Conservation (phyloP, 345 rosid species). For the Ceriops zippeliana region DNA sequence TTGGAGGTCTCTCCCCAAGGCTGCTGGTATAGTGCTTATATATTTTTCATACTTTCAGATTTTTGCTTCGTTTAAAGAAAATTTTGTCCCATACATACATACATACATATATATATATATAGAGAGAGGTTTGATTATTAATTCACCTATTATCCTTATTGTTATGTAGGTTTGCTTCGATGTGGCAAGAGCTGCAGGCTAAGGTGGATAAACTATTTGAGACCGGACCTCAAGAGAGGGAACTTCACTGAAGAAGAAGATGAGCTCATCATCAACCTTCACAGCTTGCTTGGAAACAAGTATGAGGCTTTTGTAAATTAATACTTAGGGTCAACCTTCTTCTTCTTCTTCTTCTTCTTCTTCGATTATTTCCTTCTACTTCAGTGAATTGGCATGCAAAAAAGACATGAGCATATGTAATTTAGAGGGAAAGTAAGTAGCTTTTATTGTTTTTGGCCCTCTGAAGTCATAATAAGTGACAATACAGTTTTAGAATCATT, state of each 20-base stretch:
- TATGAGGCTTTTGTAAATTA: conserved; percentile 11
- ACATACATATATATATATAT: no score
- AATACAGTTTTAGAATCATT: no score
- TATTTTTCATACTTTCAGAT: no score
- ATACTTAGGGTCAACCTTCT: not conserved
- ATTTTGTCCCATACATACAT: no score
- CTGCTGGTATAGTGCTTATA: conserved; percentile 35
- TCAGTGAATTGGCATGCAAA: not conserved
- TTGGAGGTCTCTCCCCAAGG: conserved; percentile 59
- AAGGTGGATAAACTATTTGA: conserved; percentile 66
- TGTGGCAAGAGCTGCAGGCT: conserved; percentile 88
- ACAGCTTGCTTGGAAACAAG: conserved; percentile 84
- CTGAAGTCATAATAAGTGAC: no score
- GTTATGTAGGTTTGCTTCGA: conserved; percentile 39
- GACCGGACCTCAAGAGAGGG: conserved; percentile 88
- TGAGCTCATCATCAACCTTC: conserved; percentile 74
- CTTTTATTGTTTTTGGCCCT: no score
- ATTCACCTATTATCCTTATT: not conserved
- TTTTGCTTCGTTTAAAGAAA: no score
- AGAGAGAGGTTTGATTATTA: not conserved
- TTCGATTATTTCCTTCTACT: not conserved
- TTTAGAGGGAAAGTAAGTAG: no score
- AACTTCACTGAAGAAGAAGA: conserved; percentile 80
- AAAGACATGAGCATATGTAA: no score
- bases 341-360: not conserved